Base-by-base conservation (phyloP, 2,329 filamentous ascomycete genomes). In the Parasarocladium wereldwijsianum region DNA sequence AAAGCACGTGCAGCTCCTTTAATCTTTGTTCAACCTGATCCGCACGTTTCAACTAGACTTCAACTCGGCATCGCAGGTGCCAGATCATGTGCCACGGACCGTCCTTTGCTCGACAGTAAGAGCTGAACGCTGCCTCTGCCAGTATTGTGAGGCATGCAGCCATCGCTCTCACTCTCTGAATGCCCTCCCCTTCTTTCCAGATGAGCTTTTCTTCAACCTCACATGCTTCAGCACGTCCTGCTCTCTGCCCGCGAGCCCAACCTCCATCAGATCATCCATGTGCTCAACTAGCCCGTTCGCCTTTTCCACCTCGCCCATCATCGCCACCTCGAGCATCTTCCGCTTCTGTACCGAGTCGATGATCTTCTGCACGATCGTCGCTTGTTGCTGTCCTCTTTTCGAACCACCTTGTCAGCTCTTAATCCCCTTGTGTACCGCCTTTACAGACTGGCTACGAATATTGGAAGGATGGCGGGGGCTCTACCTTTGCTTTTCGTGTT, bases 221-320 rank as follows among this genome's bases (percentile, higher is more conserved):
- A 32, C 8, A 19, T 23, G 18, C 20, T 28, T 23, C 10, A 19
- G 6, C 11, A 32, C 26, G 16, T 31, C 26, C 17, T 21, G 12
- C 26, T 29, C 17, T 17, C 35, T 27, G 2, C 32, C 32, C 10
- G 23, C 17, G 26, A 34, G 32, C 8, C 32, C 35, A 6, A 12
- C 26, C 15, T 21, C 12, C 15, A 36, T 34, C 22, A 36, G 24
- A 12, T 19, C 29, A 21, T 36, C 35, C 8, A 34, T 15, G 12
- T 28, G 26, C 7, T 23, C 8, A 25, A 30, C 31, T 18, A 18
- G 8, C 15, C 17, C 25, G 13, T 16, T 12, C 23, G 24, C 22
- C 21, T 32, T 23, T 3, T 11, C 19, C 7, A 27, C 18, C 8
- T 34, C 5, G 17, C 14, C 18, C 12, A 24, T 19, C 22, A 34